Base-by-base conservation (phyloP, 2,329 filamentous ascomycete genomes). In the Hypoxylon sp. region DNA sequence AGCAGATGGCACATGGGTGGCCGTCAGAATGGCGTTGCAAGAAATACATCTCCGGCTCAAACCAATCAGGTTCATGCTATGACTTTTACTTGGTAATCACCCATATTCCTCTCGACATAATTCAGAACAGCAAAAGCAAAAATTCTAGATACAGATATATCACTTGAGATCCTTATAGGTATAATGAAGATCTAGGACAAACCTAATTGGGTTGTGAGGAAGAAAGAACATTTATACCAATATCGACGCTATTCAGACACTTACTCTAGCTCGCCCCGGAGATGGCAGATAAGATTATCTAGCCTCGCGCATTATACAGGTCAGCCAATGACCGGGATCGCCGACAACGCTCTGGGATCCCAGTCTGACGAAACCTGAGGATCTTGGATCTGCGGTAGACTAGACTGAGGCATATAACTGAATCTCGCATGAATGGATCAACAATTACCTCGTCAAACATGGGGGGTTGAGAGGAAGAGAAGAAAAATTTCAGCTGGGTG, bases 361-460 rank as follows among this genome's bases (percentile, higher is more conserved):
- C 46, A 53, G 52, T 51, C 39, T 47, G 48, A 41, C 49, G 41
- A 47, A 43, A 55, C 46, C 15, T 30, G 44, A 60, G n/a, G 56
- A 58, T 26, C 44, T 55, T 55, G 48, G 59, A 61, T 60, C 65
- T 65, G 46, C 56, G 50, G 39, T 34, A 41, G 47, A 57, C 54
- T 59, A 59, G 43, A 65, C 47, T 67, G 65, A 67, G 65, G 65
- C 62, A 67, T 67, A 67, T 65, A 62, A 39, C 22, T 51, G 39
- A 15, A 32, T 19, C 26, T 59, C 26, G 7, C 30, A 30, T 26
- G 11, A 34, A 52, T 24, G 30, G 52, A 32, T 28, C 48, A 65
- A 56, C 26, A 67, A 67, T 67, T 65, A 47, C 65, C 65, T 65
- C 65, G 50, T 39, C 50, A 7, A 51, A 62, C 65, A 65, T 56